Evolutionary conservation across 148 eudicot genomes (phyloP), one percentile per base, ranked within the genome.

Genomic region (Cornus suecica): DNA sequence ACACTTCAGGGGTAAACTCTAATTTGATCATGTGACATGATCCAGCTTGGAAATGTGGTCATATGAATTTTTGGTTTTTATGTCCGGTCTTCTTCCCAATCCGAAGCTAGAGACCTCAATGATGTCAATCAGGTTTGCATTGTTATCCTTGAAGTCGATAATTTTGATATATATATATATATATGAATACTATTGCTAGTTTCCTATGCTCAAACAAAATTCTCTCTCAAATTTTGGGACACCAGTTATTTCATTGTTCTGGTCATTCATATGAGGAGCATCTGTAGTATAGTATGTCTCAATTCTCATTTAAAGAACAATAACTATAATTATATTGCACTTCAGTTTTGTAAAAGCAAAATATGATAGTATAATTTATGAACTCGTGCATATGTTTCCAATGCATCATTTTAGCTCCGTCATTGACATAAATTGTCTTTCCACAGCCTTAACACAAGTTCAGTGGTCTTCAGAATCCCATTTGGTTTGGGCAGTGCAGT

Each of bases 81-180:
- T 82, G 73, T 82, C 81, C 10, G 81, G 85, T 30, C n/a, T 78
- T 70, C 74, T 82, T 37, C 85, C 81, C 14, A 82, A 82, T 66
- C 81, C 79, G 10, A 74, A 75, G 76, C 79, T 78, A 11, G 81
- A 82, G 58, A 82, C 85, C 23, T 82, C 85, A 20, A 71, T 82
- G 79, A 82, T 82, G 85, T 73, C 81, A 15, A 75, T 82, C 73
- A 70, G 85, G 85, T 82, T 62, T 64, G 78, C 23, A 20, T 54
- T n/a, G n/a, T n/a, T n/a, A n/a, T n/a, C n/a, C n/a, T n/a, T n/a
- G n/a, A n/a, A n/a, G n/a, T n/a, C n/a, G n/a, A n/a, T n/a, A n/a
- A n/a, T n/a, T 14, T 41, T 1, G 23, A 24, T 48, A 10, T 48
- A 28, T 29, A 2, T 15, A 15, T n/a, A 2, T 52, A 52, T 20